Base-by-base conservation (phyloP, 768 basidiomycete species). In the Holtermanniella nyarrowii region DNA sequence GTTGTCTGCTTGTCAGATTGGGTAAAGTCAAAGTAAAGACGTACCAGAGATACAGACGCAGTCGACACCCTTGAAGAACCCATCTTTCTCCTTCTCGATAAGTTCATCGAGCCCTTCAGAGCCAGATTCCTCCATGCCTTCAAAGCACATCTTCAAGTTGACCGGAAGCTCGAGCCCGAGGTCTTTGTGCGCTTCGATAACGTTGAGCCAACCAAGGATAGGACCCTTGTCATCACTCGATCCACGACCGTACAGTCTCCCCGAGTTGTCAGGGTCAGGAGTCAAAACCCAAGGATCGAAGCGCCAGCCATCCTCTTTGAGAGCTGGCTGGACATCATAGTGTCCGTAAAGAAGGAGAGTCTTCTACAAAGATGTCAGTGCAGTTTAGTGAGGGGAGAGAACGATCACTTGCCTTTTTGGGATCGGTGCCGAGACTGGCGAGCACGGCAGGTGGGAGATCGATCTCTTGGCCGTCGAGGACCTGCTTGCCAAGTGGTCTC, bases 81-180 rank as follows among this genome's bases (percentile, higher is more conserved):
- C 79, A 45, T 76, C 74, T 56, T 81, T 80, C 75, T 95, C 90
- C 44, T 76, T 75, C 54, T 77, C 72, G 55, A 96, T 87, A 42
- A 93, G 79, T 26, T 86, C 85, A 61, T 95, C 90, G 12, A 96
- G 77, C 1, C 90, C 89, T 60, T 87, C 86, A 40, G 84, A 86
- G 4, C 90, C 91, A 55, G 79, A 84, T 75, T 97, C 93, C 70
- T 97, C 93, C 91, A 95, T 97, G 45, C 76, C 91, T 70, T 97
- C 93, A 61, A 97, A 90, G 76, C 86, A 88, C 76, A 86, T 82
- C 57, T 81, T 80, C 50, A 96, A 72, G 68, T 96, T 95, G 23
- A 96, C 69, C 1, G 91, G 91, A 18, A 95, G 78, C 27, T 80
- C 78, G 42, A 81, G 74, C 21, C 79, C 76, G 27, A 79, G 78